A percentile compares a stretch with the other conserved stretches of the same genome.
phyloP scores from a whole-genome alignment of 352 stramenopile species.

The Pythium aphanidermatum region DNA sequence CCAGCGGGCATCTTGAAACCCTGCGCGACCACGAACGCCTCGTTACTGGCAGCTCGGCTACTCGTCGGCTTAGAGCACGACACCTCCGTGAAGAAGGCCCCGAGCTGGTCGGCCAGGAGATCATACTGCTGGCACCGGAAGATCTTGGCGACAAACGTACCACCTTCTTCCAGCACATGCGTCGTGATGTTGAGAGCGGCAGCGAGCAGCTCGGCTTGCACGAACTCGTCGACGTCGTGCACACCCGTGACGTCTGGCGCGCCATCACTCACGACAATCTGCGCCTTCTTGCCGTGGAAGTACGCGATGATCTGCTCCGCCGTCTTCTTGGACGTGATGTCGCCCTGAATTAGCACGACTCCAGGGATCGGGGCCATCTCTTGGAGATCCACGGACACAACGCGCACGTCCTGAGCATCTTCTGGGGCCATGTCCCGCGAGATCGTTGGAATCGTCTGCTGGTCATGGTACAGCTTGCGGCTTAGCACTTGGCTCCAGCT shows the following conservation, averaged over 20 bases:
- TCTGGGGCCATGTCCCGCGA: conserved; percentile 16
- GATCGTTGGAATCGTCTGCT: conserved; percentile 15
- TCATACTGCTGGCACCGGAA: conserved; percentile 97
- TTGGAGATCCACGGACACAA: conserved; percentile 98
- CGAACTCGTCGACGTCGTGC: conserved; percentile 98
- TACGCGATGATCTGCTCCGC: conserved; percentile 93
- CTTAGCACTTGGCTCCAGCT: conserved; percentile 98
- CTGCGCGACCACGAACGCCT: conserved; percentile 96
- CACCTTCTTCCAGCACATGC: conserved; percentile 89
- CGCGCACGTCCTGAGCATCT: conserved; percentile 45
- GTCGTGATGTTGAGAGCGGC: conserved; percentile 98
- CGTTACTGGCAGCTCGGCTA: conserved; percentile 94
- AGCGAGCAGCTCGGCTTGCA: conserved; percentile 95
- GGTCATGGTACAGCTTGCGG: conserved; percentile 73
- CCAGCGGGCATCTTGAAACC: conserved; percentile 81
- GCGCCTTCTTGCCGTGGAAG: conserved; percentile 91
- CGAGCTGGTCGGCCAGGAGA: conserved; percentile 94
- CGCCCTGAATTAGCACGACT: conserved; percentile 94
- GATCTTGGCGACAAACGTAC: conserved; percentile 99
- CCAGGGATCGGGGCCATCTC: conserved; percentile 98
- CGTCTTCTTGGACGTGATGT: conserved; percentile 96
- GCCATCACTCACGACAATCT: conserved; percentile 98
- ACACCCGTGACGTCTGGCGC: conserved; percentile 99
- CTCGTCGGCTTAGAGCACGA: conserved; percentile 96
- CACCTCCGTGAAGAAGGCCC: conserved; percentile 94